Evolutionary conservation across 225 moss, liverwort and hornwort species (phyloP).

Genomic region (Pseudoscleropodium purum): DNA sequence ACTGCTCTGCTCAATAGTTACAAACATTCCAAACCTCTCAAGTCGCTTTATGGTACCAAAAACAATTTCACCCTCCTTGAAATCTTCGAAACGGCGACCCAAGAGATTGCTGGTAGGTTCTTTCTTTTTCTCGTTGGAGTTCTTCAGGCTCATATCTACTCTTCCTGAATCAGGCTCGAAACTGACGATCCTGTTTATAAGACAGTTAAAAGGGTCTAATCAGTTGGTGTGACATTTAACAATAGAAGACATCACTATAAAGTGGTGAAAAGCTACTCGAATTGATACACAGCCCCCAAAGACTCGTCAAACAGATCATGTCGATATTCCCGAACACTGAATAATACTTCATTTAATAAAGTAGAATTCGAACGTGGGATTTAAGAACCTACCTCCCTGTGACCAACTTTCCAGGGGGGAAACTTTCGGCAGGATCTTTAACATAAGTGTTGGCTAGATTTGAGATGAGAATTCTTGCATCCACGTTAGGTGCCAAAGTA

Average conservation of each 20-base stretch:
- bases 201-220: background rate
- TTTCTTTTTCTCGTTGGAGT: background rate
- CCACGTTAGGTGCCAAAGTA: constrained; percentile 61
- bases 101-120: constrained; percentile 1
- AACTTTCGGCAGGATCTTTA: constrained; percentile 54
- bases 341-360: background rate
- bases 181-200: constrained; percentile 32
- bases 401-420: constrained; percentile 79
- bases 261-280: background rate
- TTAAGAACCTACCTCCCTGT: constrained; percentile 54
- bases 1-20: constrained; percentile 51
- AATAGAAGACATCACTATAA: background rate
- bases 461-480: constrained; percentile 70
- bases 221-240: background rate
- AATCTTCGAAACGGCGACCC: constrained; percentile 52
- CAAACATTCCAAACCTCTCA: constrained; percentile 71
- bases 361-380: background rate
- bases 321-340: background rate
- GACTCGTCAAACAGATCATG: background rate
- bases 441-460: constrained; percentile 69
- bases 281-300: background rate
- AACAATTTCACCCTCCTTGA: constrained; percentile 58
- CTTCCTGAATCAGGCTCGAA: constrained; percentile 56
- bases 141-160: constrained; percentile 74
- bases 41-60: constrained; percentile 63